These are phyloP conservation scores for Eimeria falciformis DNA, from an alignment of 169 alveolate species.

Conservation along the genomic window DNA sequence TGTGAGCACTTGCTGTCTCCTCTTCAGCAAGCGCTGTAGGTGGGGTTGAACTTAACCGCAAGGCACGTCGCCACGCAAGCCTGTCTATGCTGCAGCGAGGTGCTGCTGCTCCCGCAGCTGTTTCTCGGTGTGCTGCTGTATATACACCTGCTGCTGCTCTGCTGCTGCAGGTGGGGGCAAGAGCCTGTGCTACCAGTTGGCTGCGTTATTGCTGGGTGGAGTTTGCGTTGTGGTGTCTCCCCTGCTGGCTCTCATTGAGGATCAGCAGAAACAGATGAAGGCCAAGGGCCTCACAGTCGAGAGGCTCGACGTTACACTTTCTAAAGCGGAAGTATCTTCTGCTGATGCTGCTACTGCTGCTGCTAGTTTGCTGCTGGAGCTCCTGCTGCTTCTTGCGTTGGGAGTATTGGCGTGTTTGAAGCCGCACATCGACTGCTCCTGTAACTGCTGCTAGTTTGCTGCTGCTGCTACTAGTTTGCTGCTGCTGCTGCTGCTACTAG, in stretches of 20 bases:
- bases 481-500: not conserved
- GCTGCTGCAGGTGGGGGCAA: conserved; percentile 97
- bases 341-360: conserved; percentile 7
- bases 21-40: too few species aligned
- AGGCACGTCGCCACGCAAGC: not conserved
- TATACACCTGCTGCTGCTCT: conserved; percentile 22
- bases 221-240: conserved; percentile 93
- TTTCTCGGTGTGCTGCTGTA: not conserved
- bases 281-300: conserved; percentile 7
- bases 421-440: not conserved
- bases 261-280: conserved; percentile 86
- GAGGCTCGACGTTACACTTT: conserved; percentile 22
- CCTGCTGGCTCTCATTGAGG: conserved; percentile 93
- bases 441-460: not conserved
- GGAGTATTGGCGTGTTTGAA: not conserved
- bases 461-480: conserved; percentile 16
- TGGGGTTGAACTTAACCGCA: too few species aligned
- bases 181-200: conserved; percentile 95
- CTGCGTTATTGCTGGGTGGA: conserved; percentile 88
- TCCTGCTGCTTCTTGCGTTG: conserved; percentile 16
- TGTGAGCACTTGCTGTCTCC: not conserved
- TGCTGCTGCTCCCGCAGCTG: not conserved
- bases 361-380: conserved; percentile 5
- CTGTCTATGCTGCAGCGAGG: not conserved
- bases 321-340: conserved; percentile 20